Evolutionary conservation across 2,329 filamentous ascomycete species (phyloP), one percentile per base, ranked within the genome.

Genomic region (Elsinoe ampelina): DNA sequence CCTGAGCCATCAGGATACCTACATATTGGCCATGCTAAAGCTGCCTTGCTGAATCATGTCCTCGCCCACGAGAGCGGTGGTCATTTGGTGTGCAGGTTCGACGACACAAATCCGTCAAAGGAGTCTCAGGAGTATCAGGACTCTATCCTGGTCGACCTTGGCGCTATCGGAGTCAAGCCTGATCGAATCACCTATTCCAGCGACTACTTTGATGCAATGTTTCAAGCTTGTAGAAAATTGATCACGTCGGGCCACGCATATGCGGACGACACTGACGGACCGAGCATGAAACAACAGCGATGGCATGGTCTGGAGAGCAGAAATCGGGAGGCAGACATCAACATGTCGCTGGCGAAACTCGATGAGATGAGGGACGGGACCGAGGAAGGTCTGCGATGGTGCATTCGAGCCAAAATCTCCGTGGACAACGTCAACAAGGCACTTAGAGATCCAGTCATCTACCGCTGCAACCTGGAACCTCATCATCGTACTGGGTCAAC

Each of bases 401-500:
- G 89, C 74, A 95, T 98, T 63, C 87, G 93, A 59, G 93, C 93
- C 58, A 96, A 95, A 78, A 88, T 97, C 64, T 92, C 89, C 1
- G 82, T 87, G 64, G 88, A 95, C 71, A 87, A 93, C 73, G 87
- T 87, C 62, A 97, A 98, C 78, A 95, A 95, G 74, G 89, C 93
- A 55, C 85, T 97, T 81, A 82, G 93, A 62, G 93, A 98, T 71
- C 93, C 93, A 11, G 91, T 97, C 72, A 95, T 98, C 71, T 97
- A 96, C 79, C 85, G 93, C 63, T 96, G 90, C 81, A 95, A 95
- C 67, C 77, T 81, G 5, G 68, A 78, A 50, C 70, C 76, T 10
- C 87, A 93, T 71, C 88, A 93, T 75, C 83, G 88, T 63, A 93
- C 88, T 1, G 87, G 87, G 32, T 80, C 76, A 58, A 82, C 78